These are phyloP conservation scores for Suillus variegatus DNA, from an alignment of 768 basidiomycete species.

Conservation along the genomic window DNA sequence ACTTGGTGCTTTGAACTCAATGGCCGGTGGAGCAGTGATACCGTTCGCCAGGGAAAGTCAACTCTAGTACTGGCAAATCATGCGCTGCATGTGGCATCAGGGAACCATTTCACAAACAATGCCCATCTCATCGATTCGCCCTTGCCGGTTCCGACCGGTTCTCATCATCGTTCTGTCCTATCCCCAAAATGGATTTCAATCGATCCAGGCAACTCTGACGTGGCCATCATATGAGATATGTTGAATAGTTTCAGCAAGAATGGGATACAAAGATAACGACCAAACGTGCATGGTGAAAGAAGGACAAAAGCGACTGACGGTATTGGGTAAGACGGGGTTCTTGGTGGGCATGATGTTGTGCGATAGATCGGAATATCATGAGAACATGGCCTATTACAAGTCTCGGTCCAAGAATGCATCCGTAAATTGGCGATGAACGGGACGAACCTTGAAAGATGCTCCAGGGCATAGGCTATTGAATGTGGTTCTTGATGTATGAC, in stretches of 20 bases:
- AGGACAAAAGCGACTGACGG: slow-evolving; percentile 4
- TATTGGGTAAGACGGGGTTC: slow-evolving; percentile 5
- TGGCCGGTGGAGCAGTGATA: slow-evolving; percentile 1
- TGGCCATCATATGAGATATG: neutral
- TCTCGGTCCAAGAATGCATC: slow-evolving; percentile 13
- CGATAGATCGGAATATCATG: slow-evolving; percentile 24
- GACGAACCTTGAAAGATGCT: slow-evolving; percentile 2
- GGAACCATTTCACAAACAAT: neutral
- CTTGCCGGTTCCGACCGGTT: slow-evolving; percentile 7
- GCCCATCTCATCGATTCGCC: neutral
- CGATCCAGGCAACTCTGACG: neutral
- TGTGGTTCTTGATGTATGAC: slow-evolving; percentile 1
- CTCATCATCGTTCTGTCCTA: neutral
- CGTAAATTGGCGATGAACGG: slow-evolving; percentile 3
- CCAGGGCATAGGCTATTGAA: neutral
- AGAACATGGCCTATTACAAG: slow-evolving; percentile 22
- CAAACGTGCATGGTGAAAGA: slow-evolving; percentile 28
- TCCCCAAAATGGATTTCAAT: neutral
- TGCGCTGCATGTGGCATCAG: neutral
- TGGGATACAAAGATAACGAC: slow-evolving; percentile 17
- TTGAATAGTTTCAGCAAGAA: slow-evolving; percentile 2
- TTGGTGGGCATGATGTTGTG: slow-evolving; percentile 26
- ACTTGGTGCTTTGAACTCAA: neutral
- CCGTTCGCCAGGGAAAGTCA: neutral
- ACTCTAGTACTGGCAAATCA: neutral